Evolutionary conservation across 2,329 filamentous ascomycete genomes (phyloP).

Genomic region (Fonsecaea erecta): DNA sequence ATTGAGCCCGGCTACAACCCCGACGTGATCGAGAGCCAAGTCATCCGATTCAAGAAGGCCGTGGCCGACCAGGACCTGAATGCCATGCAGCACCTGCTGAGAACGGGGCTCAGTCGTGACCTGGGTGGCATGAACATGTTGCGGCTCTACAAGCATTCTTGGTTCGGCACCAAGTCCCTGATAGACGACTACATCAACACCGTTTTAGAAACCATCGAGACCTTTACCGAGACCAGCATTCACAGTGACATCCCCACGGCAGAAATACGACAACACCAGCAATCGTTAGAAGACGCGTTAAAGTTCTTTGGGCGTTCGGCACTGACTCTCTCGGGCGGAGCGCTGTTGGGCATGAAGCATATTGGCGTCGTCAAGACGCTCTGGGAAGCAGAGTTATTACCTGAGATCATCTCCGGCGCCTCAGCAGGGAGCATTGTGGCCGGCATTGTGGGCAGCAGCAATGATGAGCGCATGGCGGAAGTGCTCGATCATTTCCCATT

Average conservation of each 20-base stretch:
- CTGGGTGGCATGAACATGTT: conserved; percentile 85
- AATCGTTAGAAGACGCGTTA: conserved; percentile 34
- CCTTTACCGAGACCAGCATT: conserved; percentile 68
- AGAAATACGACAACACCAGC: conserved; percentile 29
- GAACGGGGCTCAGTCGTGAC: conserved; percentile 78
- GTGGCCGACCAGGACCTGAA: conserved; percentile 72
- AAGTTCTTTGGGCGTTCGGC: conserved; percentile 69
- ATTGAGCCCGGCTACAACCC: conserved; percentile 70
- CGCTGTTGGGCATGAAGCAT: conserved; percentile 90
- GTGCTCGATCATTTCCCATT: conserved; percentile 73
- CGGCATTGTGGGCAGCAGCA: conserved; percentile 76
- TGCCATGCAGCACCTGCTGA: conserved; percentile 78
- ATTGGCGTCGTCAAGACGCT: conserved; percentile 84
- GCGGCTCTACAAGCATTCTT: conserved; percentile 79
- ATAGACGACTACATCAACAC: conserved; percentile 88
- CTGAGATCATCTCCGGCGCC: conserved; percentile 84
- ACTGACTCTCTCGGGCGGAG: conserved; percentile 80
- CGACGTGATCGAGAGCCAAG: conserved; percentile 68
- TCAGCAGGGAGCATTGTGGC: conserved; percentile 88
- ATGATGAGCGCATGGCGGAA: conserved; percentile 75
- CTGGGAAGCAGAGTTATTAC: conserved; percentile 74
- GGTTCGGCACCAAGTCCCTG: conserved; percentile 82
- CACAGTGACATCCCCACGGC: conserved; percentile 21
- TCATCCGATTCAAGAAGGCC: conserved; percentile 75
- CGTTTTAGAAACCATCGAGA: conserved; percentile 72